Evolutionary conservation across 2,329 filamentous ascomycete species (phyloP).

Genomic region (Pseudogymnoascus sp.): DNA sequence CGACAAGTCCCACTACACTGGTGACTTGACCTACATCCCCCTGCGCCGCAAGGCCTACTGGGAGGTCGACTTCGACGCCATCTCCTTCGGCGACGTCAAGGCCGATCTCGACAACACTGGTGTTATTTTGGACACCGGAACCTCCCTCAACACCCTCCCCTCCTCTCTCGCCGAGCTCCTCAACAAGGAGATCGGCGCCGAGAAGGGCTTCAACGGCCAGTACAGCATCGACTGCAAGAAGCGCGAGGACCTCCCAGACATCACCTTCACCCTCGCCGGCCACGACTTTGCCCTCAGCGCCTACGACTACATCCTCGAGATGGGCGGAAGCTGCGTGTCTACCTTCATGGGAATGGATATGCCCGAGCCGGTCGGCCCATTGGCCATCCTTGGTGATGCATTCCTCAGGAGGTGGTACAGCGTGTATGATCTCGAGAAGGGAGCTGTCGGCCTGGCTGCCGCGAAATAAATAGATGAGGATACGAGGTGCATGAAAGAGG

Average conservation of each 20-base stretch:
- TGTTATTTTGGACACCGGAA: slow-evolving; percentile 96
- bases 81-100: slow-evolving; percentile 76
- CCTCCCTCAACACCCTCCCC: slow-evolving; percentile 92
- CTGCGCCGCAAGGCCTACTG: slow-evolving; percentile 98
- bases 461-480: slow-evolving; percentile 47
- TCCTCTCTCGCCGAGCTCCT: slow-evolving; percentile 86
- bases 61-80: slow-evolving; percentile 94
- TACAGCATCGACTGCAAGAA: slow-evolving; percentile 87
- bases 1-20: slow-evolving; percentile 70
- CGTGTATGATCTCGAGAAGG: slow-evolving; percentile 88
- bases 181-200: slow-evolving; percentile 95
- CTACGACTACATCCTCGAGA: slow-evolving; percentile 91
- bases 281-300: slow-evolving; percentile 87
- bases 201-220: slow-evolving; percentile 96
- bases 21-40: slow-evolving; percentile 86
- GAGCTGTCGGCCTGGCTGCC: slow-evolving; percentile 80
- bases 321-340: slow-evolving; percentile 92
- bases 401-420: slow-evolving; percentile 86
- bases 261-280: slow-evolving; percentile 83
- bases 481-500: neutral
- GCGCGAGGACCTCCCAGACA: slow-evolving; percentile 75
- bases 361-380: slow-evolving; percentile 76
- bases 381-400: slow-evolving; percentile 88
- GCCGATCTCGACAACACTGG: slow-evolving; percentile 91
- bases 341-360: slow-evolving; percentile 94